phyloP scores from a whole-genome alignment of 306 rosid species.

The Acacia melanoxylon region DNA sequence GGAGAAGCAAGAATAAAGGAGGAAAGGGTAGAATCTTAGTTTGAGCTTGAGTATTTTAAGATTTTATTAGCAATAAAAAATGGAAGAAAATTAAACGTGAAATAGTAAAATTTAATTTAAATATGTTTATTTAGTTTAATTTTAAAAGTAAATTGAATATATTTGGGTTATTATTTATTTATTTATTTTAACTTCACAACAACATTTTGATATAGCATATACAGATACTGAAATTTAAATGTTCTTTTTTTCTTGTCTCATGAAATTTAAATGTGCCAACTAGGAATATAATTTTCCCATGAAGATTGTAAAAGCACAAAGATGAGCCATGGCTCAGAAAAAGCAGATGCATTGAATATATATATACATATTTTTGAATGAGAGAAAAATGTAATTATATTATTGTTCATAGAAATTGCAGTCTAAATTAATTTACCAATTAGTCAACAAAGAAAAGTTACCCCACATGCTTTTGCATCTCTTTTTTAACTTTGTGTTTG shows the following conservation, averaged over 20 bases:
- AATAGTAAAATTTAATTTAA: no score
- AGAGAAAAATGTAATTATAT: not conserved
- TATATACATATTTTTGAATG: no score
- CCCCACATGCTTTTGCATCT: not conserved
- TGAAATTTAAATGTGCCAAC: no score
- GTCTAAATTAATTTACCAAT: not conserved
- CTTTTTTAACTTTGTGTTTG: not conserved
- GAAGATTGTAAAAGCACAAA: not conserved
- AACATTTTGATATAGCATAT: no score
- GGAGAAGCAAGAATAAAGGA: not conserved
- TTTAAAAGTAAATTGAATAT: no score
- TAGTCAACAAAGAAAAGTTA: not conserved
- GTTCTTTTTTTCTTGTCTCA: no score
- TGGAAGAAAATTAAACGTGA: no score
- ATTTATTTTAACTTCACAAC: not conserved
- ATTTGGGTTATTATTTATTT: no score
- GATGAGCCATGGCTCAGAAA: not conserved
- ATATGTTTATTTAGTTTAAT: no score
- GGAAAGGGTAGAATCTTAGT: not conserved
- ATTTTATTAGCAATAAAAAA: no score
- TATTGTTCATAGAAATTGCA: not conserved
- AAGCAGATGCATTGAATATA: not conserved
- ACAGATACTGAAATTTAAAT: no score
- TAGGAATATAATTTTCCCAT: no score
- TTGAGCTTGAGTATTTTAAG: not conserved